Base-by-base conservation (phyloP, 495 filamentous ascomycete genomes). In the Sabuloglossum arenarium region DNA sequence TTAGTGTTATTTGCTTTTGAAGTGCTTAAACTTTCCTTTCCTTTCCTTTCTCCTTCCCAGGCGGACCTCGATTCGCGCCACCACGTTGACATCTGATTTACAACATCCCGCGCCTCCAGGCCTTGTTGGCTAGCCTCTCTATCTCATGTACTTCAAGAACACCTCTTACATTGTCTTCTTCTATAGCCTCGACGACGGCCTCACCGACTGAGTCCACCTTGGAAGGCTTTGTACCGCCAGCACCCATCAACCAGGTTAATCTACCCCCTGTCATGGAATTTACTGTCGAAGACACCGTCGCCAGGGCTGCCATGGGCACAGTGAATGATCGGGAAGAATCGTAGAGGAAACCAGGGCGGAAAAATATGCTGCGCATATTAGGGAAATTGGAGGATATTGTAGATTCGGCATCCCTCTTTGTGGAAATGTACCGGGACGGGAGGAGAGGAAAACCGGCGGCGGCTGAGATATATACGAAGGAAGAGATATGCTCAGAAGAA, bases 381-480 rank as follows among this genome's bases (percentile, higher is more conserved):
- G 85, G 80, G 57, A 93, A 84, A 49, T 74, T 73, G 21, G 75
- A 71, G 29, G 79, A 70, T 60, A 98, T 90, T 9, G 79, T 75
- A 32, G 73, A 75, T 71, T 98, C 91, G 16, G 91, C 91, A 64
- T 94, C 86, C 50, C 91, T 70, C 67, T 98, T 98, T 19, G 90
- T 95, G 27, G 74, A 78, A 63, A 98, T 88, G 63, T 98, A 98
- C 62, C 91, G 77, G 10, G 67, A 62, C 23, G 91, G 91, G 53
- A 98, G 75, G 23, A 91, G 70, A 16, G 88, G 85, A 21, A 87
- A 85, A 1, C 88, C 89, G 12, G 74, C 86, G 0, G 87, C 85
- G 12, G 91, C 91, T 31, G 86, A 94, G 52, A 98, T 81, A 71
- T 83, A 98, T 46, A 82, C 79, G 62, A 95, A 94, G 0, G 79